These are phyloP conservation scores for Trametes cubensis DNA, from an alignment of 768 basidiomycete genomes.

Conservation along the genomic window DNA sequence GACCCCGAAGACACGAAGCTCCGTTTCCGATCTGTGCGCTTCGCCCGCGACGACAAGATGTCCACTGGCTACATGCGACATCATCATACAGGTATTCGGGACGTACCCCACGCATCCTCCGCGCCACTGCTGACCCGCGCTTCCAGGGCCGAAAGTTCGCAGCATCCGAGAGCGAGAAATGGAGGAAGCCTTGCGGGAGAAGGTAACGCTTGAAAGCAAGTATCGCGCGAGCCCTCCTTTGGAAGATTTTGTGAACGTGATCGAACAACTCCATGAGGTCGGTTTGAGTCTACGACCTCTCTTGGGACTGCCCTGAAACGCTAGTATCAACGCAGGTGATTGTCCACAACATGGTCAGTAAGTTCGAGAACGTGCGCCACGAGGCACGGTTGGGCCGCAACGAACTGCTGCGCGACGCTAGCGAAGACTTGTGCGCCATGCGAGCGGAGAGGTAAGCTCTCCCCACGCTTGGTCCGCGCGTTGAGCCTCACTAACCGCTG, in stretches of 20 bases:
- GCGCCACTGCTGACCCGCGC: no score
- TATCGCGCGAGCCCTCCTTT: constrained; percentile 20
- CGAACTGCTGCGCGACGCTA: constrained; percentile 50
- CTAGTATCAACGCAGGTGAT: constrained; percentile 43
- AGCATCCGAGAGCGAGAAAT: not conserved
- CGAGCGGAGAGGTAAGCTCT: constrained; percentile 44
- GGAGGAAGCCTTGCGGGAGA: not conserved
- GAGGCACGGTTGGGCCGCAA: constrained; percentile 48
- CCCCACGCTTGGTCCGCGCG: no score
- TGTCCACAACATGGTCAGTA: constrained; percentile 46
- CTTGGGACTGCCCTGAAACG: not conserved
- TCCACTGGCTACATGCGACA: no score
- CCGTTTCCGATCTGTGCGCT: no score
- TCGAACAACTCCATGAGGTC: constrained; percentile 54
- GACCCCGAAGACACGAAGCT: no score
- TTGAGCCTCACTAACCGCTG: constrained; percentile 3
- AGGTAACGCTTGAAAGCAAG: not conserved
- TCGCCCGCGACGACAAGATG: no score
- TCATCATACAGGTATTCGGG: no score
- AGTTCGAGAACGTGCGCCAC: constrained; percentile 50
- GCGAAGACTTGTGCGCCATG: constrained; percentile 49
- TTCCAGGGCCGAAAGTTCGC: not conserved
- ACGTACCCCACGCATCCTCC: no score
- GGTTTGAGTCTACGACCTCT: not conserved
- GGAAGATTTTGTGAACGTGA: constrained; percentile 48